A percentile compares a stretch with the other conserved stretches of the same genome.
Evolutionary conservation across 2,329 filamentous ascomycete genomes (phyloP).

Genomic region (Celoporthe dispersa): DNA sequence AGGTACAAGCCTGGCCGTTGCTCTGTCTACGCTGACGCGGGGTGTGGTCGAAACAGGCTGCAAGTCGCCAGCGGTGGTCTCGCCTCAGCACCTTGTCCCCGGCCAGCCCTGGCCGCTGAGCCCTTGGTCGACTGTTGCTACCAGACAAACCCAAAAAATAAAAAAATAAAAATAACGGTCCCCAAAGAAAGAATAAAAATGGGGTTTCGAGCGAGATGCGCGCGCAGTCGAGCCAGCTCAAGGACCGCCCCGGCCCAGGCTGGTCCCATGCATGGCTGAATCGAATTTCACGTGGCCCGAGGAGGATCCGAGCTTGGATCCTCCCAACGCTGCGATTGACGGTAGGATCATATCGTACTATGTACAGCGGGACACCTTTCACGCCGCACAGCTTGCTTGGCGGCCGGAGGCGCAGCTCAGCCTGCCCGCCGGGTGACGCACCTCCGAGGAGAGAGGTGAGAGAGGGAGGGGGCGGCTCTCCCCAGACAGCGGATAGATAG

Average conservation of each 20-base stretch:
- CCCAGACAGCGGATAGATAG: neutral
- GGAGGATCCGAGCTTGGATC: conserved; percentile 15
- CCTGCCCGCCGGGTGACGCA: neutral
- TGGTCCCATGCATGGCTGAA: neutral
- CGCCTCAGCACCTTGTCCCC: conserved; percentile 3
- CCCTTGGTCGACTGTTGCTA: neutral
- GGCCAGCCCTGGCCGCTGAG: neutral
- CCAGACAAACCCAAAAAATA: no score
- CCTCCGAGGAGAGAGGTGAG: no score
- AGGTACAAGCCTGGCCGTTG: conserved; percentile 21
- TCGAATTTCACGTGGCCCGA: neutral
- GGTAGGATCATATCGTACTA: conserved; percentile 2
- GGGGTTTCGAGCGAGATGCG: neutral
- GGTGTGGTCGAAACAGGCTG: conserved; percentile 6
- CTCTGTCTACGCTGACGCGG: neutral
- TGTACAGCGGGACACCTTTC: neutral
- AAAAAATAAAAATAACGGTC: no score
- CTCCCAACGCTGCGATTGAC: neutral
- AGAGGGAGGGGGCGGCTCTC: no score
- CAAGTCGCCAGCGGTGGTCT: neutral
- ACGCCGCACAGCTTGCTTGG: no score
- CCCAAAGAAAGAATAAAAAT: neutral
- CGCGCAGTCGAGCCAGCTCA: neutral
- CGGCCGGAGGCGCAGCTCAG: neutral
- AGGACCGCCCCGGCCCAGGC: neutral